Evolutionary conservation across 2,329 filamentous ascomycete genomes (phyloP).

Genomic region (Drechslerella dactyloides): DNA sequence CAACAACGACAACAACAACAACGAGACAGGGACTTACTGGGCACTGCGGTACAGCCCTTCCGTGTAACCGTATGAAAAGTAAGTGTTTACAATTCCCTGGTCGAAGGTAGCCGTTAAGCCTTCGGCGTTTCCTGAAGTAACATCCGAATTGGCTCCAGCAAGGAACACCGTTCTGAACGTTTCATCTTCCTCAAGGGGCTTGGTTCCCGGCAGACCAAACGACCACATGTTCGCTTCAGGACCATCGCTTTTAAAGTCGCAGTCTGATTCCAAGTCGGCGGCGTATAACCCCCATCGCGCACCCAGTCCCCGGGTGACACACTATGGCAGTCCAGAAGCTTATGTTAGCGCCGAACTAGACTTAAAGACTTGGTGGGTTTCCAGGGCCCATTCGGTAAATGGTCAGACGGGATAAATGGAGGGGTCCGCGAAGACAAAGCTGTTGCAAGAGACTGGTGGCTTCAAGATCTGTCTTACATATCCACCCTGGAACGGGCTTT

Average conservation of each 20-base stretch:
- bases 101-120: constrained; percentile 19
- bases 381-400: too few relatives aligned
- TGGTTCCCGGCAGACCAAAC: constrained; percentile 10
- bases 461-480: too few relatives aligned
- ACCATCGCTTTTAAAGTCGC: constrained; percentile 12
- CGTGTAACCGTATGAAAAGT: constrained; percentile 35
- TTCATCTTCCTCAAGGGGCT: constrained; percentile 18
- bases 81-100: constrained; percentile 21
- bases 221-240: constrained; percentile 17
- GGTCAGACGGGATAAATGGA: neutral
- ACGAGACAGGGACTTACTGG: constrained; percentile 22
- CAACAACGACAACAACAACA: too few relatives aligned
- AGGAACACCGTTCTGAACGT: constrained; percentile 20
- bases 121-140: neutral
- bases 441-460: too few relatives aligned
- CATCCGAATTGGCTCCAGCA: neutral
- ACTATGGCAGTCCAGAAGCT: too few relatives aligned
- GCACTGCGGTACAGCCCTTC: constrained; percentile 17
- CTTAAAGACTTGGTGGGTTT: too few relatives aligned
- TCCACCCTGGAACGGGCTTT: neutral
- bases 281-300: constrained; percentile 27
- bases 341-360: too few relatives aligned
- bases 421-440: too few relatives aligned
- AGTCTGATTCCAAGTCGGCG: constrained; percentile 10
- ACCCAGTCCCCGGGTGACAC: constrained; percentile 24